Conservation (phyloP, 768 basidiomycete genomes). For the Hirschioporus abietinus region DNA sequence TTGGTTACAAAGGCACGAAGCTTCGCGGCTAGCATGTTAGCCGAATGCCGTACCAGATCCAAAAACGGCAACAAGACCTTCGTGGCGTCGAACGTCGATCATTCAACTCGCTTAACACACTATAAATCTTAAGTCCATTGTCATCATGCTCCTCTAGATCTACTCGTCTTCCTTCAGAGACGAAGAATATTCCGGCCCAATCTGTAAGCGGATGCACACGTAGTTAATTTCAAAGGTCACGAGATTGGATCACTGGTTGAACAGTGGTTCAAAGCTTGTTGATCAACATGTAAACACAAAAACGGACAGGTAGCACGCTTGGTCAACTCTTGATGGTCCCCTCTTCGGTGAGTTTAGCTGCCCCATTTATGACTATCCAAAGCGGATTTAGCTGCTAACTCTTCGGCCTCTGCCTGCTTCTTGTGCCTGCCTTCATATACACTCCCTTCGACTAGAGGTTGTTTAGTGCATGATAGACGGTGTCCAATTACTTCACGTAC, state of each 20-base stretch:
- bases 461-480: background rate
- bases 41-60: background rate
- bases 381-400: conserved; percentile 22
- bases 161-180: too few species aligned
- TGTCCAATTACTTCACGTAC: conserved; percentile 17
- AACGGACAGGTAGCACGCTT: too few species aligned
- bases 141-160: background rate
- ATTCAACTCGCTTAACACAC: background rate
- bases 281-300: background rate
- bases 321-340: too few species aligned
- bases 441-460: conserved; percentile 17
- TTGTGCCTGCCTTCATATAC: conserved; percentile 20
- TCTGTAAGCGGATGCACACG: too few species aligned
- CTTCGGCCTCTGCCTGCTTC: conserved; percentile 19
- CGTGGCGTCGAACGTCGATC: background rate
- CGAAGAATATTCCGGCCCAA: too few species aligned
- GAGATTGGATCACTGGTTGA: background rate
- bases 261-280: background rate
- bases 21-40: background rate
- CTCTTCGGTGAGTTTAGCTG: too few species aligned
- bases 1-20: background rate
- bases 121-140: background rate
- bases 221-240: background rate
- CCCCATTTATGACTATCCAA: conserved; percentile 5
- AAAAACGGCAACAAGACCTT: background rate